phyloP scores from a whole-genome alignment of 2,329 filamentous ascomycete species.

The Alternaria conjuncta region DNA sequence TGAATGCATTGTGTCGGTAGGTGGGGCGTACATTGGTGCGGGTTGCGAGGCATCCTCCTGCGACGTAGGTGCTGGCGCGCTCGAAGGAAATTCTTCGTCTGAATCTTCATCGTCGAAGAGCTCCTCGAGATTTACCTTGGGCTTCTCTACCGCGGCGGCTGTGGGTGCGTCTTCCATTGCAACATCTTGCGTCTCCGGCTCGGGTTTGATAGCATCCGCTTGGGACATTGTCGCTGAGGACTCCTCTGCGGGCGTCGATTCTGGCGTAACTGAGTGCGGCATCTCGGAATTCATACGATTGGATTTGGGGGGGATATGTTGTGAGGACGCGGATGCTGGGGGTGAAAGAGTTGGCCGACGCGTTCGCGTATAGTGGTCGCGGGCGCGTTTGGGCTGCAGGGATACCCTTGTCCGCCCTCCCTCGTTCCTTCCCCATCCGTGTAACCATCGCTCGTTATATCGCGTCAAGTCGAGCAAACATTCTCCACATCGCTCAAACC shows the following conservation, averaged over 20 bases:
- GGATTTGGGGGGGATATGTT: not conserved
- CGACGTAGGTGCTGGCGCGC: slow-evolving; percentile 55
- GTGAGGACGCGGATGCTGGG: slow-evolving; percentile 2
- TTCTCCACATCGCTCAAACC: not conserved
- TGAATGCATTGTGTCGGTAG: not conserved
- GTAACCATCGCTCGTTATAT: slow-evolving; percentile 17
- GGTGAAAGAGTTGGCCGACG: slow-evolving; percentile 17
- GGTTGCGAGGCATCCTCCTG: slow-evolving; percentile 50
- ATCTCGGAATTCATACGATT: slow-evolving; percentile 36
- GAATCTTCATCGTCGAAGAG: slow-evolving; percentile 65
- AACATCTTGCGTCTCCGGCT: slow-evolving; percentile 37
- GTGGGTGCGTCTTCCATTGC: slow-evolving; percentile 40
- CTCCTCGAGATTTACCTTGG: slow-evolving; percentile 59
- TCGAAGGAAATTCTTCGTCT: slow-evolving; percentile 65
- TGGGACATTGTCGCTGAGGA: slow-evolving; percentile 49
- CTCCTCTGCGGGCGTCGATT: slow-evolving; percentile 48
- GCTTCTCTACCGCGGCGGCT: slow-evolving; percentile 35
- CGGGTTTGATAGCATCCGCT: slow-evolving; percentile 37
- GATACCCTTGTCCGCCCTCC: slow-evolving; percentile 10
- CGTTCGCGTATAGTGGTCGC: slow-evolving; percentile 20
- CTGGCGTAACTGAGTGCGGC: slow-evolving; percentile 55
- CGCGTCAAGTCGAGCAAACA: slow-evolving; percentile 2
- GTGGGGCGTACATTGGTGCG: slow-evolving; percentile 46
- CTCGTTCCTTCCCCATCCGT: slow-evolving; percentile 17
- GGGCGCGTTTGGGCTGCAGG: slow-evolving; percentile 30